Evolutionary conservation across 106 monocot genomes (phyloP), one percentile per base, ranked within the genome.

Genomic region (Dioscorea zingiberensis): DNA sequence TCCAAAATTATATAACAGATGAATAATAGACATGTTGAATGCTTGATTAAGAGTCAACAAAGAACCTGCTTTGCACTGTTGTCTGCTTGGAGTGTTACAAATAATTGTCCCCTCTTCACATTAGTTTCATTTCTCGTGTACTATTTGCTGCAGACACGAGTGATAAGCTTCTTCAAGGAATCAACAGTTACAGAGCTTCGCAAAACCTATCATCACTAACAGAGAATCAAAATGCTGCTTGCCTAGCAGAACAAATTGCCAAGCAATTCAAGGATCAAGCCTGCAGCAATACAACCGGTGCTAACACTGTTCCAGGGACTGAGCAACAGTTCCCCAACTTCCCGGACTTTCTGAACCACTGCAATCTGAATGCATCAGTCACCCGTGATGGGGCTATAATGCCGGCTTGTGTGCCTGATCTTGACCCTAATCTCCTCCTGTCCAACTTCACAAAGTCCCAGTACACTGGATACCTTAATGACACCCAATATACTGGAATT

Each of bases 401-500:
- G 81, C 95, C 91, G 0, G 95, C 80, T 14, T 95, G 95, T 27
- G 83, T 91, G 1, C 95, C 83, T 0, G 76, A 70, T 12, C 79
- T 95, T 3, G 74, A 49, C 21, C 21, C 85, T 6, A 44, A 63
- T 45, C 66, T 85, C 2, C 81, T 91, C 4, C 76, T 95, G 4
- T 55, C 85, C n/a, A 95, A 95, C 66, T 95, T 70, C 72, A 95
- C 95, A 30, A 85, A 88, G 67, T 85, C 95, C 0, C 95, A 85
- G 51, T 91, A 91, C 66, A 74, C 77, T 18, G 59, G 55, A 22
- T 66, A 74, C 2, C 70, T 95, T 44, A 95, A 95, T 47, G 67
- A 73, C 45, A 85, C 70, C 54, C 44, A 63, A 7, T 91, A 32
- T 65, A 76, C 62, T 0, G 85, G 91, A 24, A 82, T 77, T 4